A percentile compares a stretch with the other conserved stretches of the same genome.
phyloP scores from a whole-genome alignment of 805 yeast genomes.

The Metschnikowia bowlesiae region DNA sequence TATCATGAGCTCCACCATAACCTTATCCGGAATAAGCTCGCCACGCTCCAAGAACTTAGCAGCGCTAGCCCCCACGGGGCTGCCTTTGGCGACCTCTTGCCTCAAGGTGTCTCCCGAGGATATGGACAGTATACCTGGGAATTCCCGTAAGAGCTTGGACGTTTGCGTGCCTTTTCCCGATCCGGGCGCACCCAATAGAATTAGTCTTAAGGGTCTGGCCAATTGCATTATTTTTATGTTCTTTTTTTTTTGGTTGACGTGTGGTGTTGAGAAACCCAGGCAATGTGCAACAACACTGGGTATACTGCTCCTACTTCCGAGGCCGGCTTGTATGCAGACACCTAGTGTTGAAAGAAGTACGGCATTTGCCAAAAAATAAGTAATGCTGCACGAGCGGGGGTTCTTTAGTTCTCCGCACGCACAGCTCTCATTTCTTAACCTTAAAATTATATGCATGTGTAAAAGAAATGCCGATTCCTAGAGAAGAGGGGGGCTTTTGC shows the following conservation, averaged over 20 bases:
- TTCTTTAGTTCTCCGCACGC: background rate
- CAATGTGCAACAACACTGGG: background rate
- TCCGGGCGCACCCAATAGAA: constrained; percentile 91
- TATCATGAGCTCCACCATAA: constrained; percentile 58
- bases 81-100: constrained; percentile 51
- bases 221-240: constrained; percentile 3
- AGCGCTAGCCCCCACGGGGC: constrained; percentile 57
- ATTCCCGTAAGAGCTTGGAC: constrained; percentile 50
- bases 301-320: background rate
- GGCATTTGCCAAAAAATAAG: background rate
- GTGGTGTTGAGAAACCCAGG: background rate
- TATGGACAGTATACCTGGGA: constrained; percentile 53
- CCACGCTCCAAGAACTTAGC: constrained; percentile 57
- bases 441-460: background rate
- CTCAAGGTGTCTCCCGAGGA: constrained; percentile 86
- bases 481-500: background rate
- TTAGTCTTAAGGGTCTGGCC: constrained; percentile 39
- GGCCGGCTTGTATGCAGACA: background rate
- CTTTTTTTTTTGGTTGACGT: background rate
- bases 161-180: constrained; percentile 94
- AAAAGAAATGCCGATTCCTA: background rate
- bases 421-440: background rate
- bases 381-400: background rate
- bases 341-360: background rate
- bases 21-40: constrained; percentile 64